Conservation (phyloP, 2,329 filamentous ascomycete species). For the Leptodontidium sp. region DNA sequence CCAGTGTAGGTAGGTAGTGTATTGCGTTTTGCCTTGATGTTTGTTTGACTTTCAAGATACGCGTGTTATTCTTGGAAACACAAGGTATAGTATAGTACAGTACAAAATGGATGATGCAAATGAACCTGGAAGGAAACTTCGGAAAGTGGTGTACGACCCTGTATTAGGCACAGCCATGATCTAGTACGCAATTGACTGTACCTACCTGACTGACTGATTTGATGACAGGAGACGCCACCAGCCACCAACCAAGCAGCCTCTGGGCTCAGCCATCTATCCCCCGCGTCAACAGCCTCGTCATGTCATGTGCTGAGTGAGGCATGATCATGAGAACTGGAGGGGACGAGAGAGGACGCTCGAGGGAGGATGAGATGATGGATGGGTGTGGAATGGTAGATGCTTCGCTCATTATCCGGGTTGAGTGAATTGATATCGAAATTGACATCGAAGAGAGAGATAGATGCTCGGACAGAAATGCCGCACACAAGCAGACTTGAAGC, state of each 20-base stretch:
- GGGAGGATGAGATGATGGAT: no score
- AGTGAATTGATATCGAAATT: no score
- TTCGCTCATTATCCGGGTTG: no score
- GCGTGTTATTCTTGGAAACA: conserved; percentile 4
- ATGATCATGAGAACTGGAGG: not conserved
- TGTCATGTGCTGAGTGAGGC: conserved; percentile 12
- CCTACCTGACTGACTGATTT: not conserved
- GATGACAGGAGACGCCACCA: conserved; percentile 1
- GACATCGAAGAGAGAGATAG: no score
- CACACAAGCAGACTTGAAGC: no score
- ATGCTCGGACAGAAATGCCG: no score
- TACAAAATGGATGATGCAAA: not conserved
- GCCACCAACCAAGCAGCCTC: not conserved
- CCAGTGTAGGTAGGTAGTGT: not conserved
- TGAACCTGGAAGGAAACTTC: not conserved
- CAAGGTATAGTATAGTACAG: not conserved
- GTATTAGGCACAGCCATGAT: conserved; percentile 11
- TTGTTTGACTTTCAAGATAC: not conserved
- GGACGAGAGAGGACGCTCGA: no score
- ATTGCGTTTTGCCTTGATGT: not conserved
- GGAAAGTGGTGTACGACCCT: not conserved
- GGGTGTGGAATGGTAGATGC: no score
- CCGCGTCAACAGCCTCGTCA: conserved; percentile 16
- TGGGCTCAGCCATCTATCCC: conserved; percentile 8
- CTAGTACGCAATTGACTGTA: not conserved